A percentile compares a stretch with the other conserved stretches of the same genome.
These are phyloP conservation scores for Penicillium sp. DNA, from an alignment of 2,329 filamentous ascomycete species.

Conservation along the genomic window DNA sequence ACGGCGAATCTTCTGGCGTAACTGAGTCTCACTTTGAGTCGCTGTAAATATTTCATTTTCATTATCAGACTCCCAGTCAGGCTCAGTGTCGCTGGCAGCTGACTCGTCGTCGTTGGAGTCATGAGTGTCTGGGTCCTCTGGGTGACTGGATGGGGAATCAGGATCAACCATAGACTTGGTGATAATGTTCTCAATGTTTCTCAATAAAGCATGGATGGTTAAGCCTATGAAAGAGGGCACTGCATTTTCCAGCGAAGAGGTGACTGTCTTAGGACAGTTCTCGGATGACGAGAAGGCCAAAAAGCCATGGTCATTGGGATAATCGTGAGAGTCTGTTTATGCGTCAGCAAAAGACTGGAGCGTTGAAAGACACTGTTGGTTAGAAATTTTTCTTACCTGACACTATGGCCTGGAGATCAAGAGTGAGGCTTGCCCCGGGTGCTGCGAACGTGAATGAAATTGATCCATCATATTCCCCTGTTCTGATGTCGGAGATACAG, in stretches of 20 bases:
- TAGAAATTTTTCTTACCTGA: conserved; percentile 31
- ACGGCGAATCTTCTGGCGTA: conserved; percentile 45
- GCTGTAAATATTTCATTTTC: conserved; percentile 9
- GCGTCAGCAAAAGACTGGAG: conserved; percentile 12
- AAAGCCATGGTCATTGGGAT: conserved; percentile 55
- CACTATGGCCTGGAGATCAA: conserved; percentile 41
- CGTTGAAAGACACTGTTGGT: not conserved
- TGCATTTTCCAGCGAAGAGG: conserved; percentile 43
- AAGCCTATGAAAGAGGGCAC: conserved; percentile 37
- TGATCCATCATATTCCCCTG: conserved; percentile 69
- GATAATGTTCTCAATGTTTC: conserved; percentile 44
- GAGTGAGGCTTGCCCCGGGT: conserved; percentile 10
- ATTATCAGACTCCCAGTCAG: conserved; percentile 35
- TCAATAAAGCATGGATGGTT: conserved; percentile 50
- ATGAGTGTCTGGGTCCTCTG: not conserved
- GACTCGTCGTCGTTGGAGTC: conserved; percentile 17
- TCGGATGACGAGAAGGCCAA: conserved; percentile 47
- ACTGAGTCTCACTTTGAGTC: not conserved
- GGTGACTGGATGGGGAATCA: conserved; percentile 8
- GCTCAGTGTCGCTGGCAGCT: conserved; percentile 31
- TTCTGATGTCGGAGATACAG: conserved; percentile 54
- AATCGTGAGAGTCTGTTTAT: conserved; percentile 55
- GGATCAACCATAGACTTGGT: conserved; percentile 20
- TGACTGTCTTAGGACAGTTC: conserved; percentile 27
- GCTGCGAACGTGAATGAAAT: conserved; percentile 60